These are phyloP conservation scores for Phytophthora megakarya DNA, from an alignment of 352 stramenopile species.

Conservation along the genomic window DNA sequence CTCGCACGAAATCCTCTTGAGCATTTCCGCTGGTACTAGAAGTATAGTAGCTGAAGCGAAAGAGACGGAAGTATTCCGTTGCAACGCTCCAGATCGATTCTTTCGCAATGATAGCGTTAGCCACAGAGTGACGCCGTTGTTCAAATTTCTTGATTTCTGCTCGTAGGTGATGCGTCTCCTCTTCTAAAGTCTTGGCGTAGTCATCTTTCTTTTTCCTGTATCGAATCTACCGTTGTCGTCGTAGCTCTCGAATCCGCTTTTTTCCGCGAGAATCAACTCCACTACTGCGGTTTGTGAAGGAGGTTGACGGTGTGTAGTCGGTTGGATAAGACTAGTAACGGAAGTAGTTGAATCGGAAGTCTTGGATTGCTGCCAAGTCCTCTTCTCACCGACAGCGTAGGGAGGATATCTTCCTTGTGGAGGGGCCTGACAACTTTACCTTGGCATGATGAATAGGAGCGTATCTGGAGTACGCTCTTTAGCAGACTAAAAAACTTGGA, in stretches of 20 bases:
- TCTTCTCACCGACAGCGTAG: too few relatives aligned
- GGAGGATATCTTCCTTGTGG: too few relatives aligned
- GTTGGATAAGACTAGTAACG: too few relatives aligned
- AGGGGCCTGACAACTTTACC: too few relatives aligned
- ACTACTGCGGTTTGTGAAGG: too few relatives aligned
- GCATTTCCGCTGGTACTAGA: too few relatives aligned
- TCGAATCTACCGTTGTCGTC: slow-evolving; percentile 2
- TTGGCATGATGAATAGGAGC: too few relatives aligned
- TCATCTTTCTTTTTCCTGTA: slow-evolving; percentile 17
- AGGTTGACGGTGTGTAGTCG: slow-evolving; percentile 1
- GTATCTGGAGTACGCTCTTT: too few relatives aligned
- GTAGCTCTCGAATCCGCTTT: background rate
- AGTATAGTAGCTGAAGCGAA: background rate
- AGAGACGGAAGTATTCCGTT: slow-evolving; percentile 8
- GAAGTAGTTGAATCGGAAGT: too few relatives aligned
- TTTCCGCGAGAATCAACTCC: background rate
- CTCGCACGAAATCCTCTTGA: slow-evolving; percentile 1
- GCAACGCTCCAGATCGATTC: slow-evolving; percentile 5
- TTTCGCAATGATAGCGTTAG: background rate
- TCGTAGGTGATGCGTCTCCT: background rate
- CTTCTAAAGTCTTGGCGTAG: background rate
- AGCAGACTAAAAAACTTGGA: too few relatives aligned
- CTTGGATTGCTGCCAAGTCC: too few relatives aligned
- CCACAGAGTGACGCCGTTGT: background rate
- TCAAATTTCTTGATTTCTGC: slow-evolving; percentile 1